phyloP scores from a whole-genome alignment of 2,329 filamentous ascomycete species.

The Sporothrix luriei region DNA sequence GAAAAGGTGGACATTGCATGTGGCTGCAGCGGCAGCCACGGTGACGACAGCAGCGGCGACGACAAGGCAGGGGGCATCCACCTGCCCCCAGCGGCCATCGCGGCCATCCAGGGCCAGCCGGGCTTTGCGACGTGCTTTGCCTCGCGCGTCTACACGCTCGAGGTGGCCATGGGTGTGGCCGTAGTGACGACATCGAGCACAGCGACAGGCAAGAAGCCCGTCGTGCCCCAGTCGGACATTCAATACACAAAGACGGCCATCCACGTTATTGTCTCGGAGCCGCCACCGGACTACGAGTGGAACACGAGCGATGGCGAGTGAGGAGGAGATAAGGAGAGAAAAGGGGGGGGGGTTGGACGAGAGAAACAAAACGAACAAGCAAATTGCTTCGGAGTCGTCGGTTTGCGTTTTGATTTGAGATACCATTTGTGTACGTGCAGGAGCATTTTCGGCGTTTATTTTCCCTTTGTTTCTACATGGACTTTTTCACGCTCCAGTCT shows the following conservation, averaged over 20 bases:
- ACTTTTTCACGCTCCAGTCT: background rate
- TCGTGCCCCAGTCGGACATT: background rate
- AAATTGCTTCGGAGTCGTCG: background rate
- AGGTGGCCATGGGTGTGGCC: slow-evolving; percentile 28
- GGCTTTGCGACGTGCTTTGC: slow-evolving; percentile 30
- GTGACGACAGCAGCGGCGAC: background rate
- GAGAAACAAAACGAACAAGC: too few species aligned
- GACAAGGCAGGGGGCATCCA: background rate
- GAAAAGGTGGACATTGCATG: slow-evolving; percentile 25
- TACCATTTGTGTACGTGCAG: background rate
- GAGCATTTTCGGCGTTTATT: slow-evolving; percentile 11
- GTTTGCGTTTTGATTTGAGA: background rate
- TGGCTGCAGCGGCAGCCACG: background rate
- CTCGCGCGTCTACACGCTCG: slow-evolving; percentile 30
- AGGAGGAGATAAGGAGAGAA: background rate
- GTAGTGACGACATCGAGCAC: background rate
- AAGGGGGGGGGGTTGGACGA: too few species aligned
- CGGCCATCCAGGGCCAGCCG: slow-evolving; percentile 7
- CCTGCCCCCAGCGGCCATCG: background rate
- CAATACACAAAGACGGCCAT: slow-evolving; percentile 7
- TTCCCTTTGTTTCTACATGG: background rate
- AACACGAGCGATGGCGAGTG: background rate
- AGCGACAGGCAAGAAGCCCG: background rate
- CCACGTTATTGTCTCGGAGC: slow-evolving; percentile 20
- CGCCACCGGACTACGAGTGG: slow-evolving; percentile 24